phyloP scores from a whole-genome alignment of 2,329 filamentous ascomycete genomes.

The Trichoderma pleuroti region DNA sequence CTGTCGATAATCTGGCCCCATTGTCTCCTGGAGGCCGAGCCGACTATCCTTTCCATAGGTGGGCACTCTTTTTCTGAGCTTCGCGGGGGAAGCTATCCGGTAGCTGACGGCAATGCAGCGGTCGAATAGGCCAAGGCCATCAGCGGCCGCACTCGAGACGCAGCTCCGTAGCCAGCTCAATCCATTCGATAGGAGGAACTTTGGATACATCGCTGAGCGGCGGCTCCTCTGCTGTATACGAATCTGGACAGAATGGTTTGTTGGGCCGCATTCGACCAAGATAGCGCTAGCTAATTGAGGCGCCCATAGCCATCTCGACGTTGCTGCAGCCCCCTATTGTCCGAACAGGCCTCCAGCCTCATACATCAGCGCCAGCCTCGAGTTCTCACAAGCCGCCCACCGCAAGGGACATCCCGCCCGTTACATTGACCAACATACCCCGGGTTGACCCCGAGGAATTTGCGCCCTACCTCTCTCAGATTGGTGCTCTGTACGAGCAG shows the following conservation, averaged over 20 bases:
- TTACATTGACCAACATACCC: constrained; percentile 82
- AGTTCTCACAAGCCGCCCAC: constrained; percentile 79
- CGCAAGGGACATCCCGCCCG: constrained; percentile 85
- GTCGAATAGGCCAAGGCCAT: constrained; percentile 44
- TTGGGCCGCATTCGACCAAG: constrained; percentile 14
- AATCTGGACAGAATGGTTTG: constrained; percentile 80
- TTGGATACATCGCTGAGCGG: constrained; percentile 64
- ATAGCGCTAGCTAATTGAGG: constrained; percentile 6
- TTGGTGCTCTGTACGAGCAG: constrained; percentile 84
- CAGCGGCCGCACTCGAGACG: constrained; percentile 56
- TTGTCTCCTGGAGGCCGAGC: constrained; percentile 47
- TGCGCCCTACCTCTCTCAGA: constrained; percentile 76
- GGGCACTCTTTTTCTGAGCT: constrained; percentile 17
- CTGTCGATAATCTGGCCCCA: constrained; percentile 61
- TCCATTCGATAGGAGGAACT: constrained; percentile 80
- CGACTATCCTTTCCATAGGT: constrained; percentile 61
- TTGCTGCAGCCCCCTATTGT: constrained; percentile 89
- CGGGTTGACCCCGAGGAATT: constrained; percentile 79
- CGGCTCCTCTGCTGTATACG: constrained; percentile 57
- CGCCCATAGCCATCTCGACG: constrained; percentile 73
- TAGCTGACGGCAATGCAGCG: constrained; percentile 30
- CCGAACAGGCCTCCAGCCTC: constrained; percentile 78
- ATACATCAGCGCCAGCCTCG: constrained; percentile 66
- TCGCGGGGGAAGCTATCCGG: background rate
- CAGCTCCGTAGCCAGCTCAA: constrained; percentile 82